Conservation (phyloP, 495 filamentous ascomycete species). For the Aspergillus leporis region DNA sequence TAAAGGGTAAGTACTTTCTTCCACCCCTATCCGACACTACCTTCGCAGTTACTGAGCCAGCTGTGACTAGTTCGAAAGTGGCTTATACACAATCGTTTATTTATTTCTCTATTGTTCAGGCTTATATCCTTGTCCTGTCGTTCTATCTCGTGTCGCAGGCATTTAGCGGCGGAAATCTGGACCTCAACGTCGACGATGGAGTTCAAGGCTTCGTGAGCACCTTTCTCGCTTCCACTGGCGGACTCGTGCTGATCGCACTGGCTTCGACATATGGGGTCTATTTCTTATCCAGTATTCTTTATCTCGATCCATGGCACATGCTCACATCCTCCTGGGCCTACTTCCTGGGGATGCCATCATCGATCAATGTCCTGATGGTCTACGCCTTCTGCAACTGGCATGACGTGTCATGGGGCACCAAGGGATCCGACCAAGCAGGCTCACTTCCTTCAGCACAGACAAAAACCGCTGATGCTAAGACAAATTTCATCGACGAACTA, state of each 20-base stretch:
- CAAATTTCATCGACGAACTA: conserved; percentile 87
- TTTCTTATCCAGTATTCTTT: conserved; percentile 91
- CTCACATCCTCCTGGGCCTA: conserved; percentile 95
- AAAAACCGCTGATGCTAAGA: conserved; percentile 77
- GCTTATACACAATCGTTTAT: conserved; percentile 83
- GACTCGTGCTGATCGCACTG: conserved; percentile 89
- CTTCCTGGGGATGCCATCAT: conserved; percentile 88
- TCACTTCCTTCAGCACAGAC: conserved; percentile 83
- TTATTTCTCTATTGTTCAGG: conserved; percentile 82
- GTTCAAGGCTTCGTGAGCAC: conserved; percentile 57
- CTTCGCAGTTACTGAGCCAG: neutral
- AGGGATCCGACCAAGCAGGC: conserved; percentile 95
- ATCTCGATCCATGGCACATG: conserved; percentile 99
- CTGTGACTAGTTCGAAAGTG: conserved; percentile 52
- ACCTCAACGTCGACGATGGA: conserved; percentile 54
- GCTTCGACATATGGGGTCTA: conserved; percentile 94
- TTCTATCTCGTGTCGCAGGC: conserved; percentile 83
- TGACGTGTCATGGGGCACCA: conserved; percentile 99
- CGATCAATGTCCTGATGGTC: conserved; percentile 97
- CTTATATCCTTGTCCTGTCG: conserved; percentile 84
- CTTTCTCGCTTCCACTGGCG: conserved; percentile 74
- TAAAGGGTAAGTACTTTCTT: conserved; percentile 61
- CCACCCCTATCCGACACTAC: neutral
- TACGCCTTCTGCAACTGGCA: conserved; percentile 99
- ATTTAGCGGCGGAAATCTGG: conserved; percentile 58